Evolutionary conservation across 139 green algal genomes (phyloP), one percentile per base, ranked within the genome.

Genomic region (Chlorella sp.): DNA sequence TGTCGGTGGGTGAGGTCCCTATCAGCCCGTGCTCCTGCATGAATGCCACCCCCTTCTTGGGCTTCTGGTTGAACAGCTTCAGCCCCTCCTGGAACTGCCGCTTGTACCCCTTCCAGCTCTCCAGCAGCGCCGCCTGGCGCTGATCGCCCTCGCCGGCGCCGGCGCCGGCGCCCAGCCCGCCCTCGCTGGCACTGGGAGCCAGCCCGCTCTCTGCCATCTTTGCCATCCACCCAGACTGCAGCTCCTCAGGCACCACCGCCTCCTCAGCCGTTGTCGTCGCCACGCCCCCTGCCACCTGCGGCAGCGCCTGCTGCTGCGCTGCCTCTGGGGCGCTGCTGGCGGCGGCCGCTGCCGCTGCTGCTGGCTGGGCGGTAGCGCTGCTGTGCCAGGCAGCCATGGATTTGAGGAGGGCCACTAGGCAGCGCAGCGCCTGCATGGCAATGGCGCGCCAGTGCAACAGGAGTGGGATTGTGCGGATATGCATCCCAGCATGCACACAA

Each of bases 1-100:
- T 94, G 4, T 97, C 96, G 69, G 94, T 93, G 18, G 96, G 91
- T 1, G 79, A 40, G 19, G 91, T 73, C 32, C 95, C 97, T 32
- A 99, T 81, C 93, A 98, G 96, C n/a, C 96, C 96, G 82, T 96
- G 91, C 85, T 94, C 90, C 89, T 97, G 95, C 90, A 99, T 90
- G 78, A 95, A 94, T 3, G 92, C 93, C 18, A 99, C 91, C 66
- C 97, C 98, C 92, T 99, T 99, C 86, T 97, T 97, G 36, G 98
- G 97, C 92, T 99, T 99, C 82, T 96, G 96, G 91, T 99, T 99
- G 95, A 99, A 99, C 73, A 99, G 94, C 48, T 90, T 92, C 18
- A 99, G 92, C 57, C 96, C 96, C 92, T 99, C 93, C 91, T 97
- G 93, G 83, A 96, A 95, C 75, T 92, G 94, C 24, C 89, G 91